These are phyloP conservation scores for Vitis cinerea DNA, from an alignment of 164 flowering plant genomes.

Conservation along the genomic window DNA sequence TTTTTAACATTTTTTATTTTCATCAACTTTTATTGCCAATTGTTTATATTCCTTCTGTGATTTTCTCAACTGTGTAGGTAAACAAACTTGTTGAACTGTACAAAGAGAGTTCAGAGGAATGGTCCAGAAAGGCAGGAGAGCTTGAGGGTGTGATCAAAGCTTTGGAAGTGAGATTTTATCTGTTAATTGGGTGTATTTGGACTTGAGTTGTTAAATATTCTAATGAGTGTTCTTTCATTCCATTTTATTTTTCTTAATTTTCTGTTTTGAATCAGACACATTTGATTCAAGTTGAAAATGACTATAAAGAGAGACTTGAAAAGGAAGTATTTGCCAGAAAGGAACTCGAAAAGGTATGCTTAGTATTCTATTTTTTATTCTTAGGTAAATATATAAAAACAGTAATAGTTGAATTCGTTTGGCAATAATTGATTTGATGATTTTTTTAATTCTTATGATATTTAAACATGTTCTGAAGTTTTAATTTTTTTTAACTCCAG, in stretches of 20 bases:
- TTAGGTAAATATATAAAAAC: neutral
- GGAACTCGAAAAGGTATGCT: slow-evolving; percentile 64
- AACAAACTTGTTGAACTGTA: slow-evolving; percentile 82
- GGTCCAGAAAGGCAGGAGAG: slow-evolving; percentile 92
- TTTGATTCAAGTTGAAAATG: slow-evolving; percentile 71
- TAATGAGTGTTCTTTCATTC: neutral
- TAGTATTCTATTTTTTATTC: neutral
- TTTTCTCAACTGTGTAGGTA: slow-evolving; percentile 27
- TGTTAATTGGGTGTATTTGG: neutral
- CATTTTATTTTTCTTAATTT: neutral
- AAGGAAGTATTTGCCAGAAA: slow-evolving; percentile 56
- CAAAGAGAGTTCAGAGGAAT: slow-evolving; percentile 93
- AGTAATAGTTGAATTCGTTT: neutral
- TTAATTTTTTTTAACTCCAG: too few relatives aligned
- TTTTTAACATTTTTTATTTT: neutral
- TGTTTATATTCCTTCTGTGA: neutral
- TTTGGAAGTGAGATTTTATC: slow-evolving; percentile 55
- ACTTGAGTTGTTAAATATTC: neutral
- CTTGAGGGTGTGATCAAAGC: slow-evolving; percentile 98
- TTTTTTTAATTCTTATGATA: too few relatives aligned
- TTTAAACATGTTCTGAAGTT: too few relatives aligned
- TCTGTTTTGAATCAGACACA: slow-evolving; percentile 49
- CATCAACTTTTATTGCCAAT: neutral
- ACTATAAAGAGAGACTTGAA: slow-evolving; percentile 68
- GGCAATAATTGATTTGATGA: neutral